These are phyloP conservation scores for Phyllostachys edulis DNA, from an alignment of 176 grass and related monocot species.

Conservation along the genomic window DNA sequence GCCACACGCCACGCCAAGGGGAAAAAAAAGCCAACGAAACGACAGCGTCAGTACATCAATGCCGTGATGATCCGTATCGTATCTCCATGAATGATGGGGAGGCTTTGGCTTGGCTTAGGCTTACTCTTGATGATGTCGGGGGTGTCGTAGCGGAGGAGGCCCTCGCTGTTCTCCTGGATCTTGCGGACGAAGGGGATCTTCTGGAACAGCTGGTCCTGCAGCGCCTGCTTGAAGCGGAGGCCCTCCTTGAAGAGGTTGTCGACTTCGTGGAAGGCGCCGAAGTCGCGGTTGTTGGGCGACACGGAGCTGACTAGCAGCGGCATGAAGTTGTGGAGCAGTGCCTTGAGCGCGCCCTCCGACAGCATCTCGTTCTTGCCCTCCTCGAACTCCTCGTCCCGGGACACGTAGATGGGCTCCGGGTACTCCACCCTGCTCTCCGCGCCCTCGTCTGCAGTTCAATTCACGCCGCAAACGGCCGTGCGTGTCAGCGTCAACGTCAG, in stretches of 20 bases:
- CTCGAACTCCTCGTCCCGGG: slow-evolving; percentile 89
- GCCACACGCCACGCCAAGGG: neutral
- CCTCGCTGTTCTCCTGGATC: slow-evolving; percentile 79
- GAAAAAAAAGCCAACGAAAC: neutral
- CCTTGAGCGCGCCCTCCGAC: slow-evolving; percentile 57
- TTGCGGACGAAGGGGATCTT: slow-evolving; percentile 82
- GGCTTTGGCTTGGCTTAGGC: neutral
- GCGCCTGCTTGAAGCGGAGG: slow-evolving; percentile 73
- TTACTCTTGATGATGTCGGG: slow-evolving; percentile 92
- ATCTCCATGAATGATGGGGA: neutral
- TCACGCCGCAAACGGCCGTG: neutral
- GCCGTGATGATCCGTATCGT: neutral
- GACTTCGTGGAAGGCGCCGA: slow-evolving; percentile 86
- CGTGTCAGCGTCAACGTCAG: neutral
- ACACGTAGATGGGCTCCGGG: slow-evolving; percentile 72
- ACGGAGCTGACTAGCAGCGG: slow-evolving; percentile 65
- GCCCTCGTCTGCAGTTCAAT: slow-evolving; percentile 43
- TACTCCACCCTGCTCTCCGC: slow-evolving; percentile 77
- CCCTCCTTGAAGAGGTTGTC: slow-evolving; percentile 99
- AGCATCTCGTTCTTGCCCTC: slow-evolving; percentile 92
- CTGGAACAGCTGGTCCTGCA: slow-evolving; percentile 83
- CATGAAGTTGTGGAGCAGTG: slow-evolving; percentile 91
- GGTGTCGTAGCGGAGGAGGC: slow-evolving; percentile 80
- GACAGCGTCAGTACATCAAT: slow-evolving; percentile 23
- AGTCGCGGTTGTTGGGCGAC: slow-evolving; percentile 64